Conservation (phyloP, 2,329 filamentous ascomycete species). For the Sphaceloma murrayae region DNA sequence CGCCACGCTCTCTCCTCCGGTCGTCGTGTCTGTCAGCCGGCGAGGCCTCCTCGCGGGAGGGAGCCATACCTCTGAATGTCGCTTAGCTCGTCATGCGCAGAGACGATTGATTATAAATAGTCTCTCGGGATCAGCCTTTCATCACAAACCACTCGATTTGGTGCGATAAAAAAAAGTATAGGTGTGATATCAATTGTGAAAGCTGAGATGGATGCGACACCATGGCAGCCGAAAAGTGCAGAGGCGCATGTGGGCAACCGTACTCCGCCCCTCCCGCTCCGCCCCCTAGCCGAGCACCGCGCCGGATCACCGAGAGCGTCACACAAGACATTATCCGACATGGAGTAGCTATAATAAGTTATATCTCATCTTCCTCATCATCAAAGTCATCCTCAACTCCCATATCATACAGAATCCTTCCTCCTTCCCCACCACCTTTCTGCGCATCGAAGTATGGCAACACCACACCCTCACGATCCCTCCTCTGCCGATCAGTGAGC, state of each 20-base stretch:
- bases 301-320: too few relatives aligned
- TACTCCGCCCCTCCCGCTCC: too few relatives aligned
- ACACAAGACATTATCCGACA: too few relatives aligned
- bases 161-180: too few relatives aligned
- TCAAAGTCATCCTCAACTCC: constrained; percentile 90
- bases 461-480: constrained; percentile 78
- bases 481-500: constrained; percentile 81
- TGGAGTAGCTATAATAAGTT: constrained; percentile 21
- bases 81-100: not conserved
- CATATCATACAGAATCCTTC: constrained; percentile 93
- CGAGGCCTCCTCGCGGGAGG: constrained; percentile 8
- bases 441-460: constrained; percentile 96
- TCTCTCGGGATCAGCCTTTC: too few relatives aligned
- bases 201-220: too few relatives aligned
- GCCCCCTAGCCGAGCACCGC: not conserved
- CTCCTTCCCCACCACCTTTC: constrained; percentile 70
- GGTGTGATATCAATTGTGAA: too few relatives aligned
- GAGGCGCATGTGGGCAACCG: too few relatives aligned
- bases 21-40: constrained; percentile 2
- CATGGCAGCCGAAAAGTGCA: too few relatives aligned
- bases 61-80: constrained; percentile 7
- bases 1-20: not conserved
- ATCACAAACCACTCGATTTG: too few relatives aligned
- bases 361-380: constrained; percentile 90
- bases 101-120: not conserved